Conservation (phyloP, 805 yeast genomes). For the Kuraishia piskuri region DNA sequence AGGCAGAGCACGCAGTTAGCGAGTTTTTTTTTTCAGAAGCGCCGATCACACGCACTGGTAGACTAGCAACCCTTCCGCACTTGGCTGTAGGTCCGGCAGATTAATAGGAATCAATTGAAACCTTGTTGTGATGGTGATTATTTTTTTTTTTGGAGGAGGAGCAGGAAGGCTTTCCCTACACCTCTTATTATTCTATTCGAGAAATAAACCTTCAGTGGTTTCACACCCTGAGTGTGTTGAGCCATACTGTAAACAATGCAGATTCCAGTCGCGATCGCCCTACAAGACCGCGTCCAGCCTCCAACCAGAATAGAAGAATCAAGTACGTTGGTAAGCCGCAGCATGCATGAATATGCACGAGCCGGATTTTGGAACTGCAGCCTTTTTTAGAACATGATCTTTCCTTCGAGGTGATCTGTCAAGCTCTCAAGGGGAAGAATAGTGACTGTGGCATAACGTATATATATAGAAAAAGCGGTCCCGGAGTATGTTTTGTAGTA, state of each 20-base stretch:
- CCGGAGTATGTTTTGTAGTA: too few species aligned
- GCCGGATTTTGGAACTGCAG: neutral
- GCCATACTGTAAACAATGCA: neutral
- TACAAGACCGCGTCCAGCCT: neutral
- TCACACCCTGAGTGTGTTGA: neutral
- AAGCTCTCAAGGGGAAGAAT: neutral
- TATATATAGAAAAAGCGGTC: neutral
- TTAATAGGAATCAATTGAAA: too few species aligned
- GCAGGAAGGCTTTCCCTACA: too few species aligned
- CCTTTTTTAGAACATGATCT: neutral
- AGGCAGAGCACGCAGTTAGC: neutral
- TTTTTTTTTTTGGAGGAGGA: too few species aligned
- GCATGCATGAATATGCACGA: neutral
- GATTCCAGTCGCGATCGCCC: neutral
- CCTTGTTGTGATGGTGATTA: neutral
- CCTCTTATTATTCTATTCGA: too few species aligned
- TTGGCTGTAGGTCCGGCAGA: neutral
- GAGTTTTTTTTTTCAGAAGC: neutral
- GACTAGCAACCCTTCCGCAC: neutral
- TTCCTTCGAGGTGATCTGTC: neutral
- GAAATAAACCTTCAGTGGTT: too few species aligned
- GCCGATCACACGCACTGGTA: neutral
- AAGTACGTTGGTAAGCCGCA: neutral
- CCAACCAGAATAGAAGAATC: neutral
- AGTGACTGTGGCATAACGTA: neutral